A percentile compares a stretch with the other conserved stretches of the same genome.
Evolutionary conservation across 805 yeast genomes (phyloP).

Genomic region (Cyberlindnera veronae): DNA sequence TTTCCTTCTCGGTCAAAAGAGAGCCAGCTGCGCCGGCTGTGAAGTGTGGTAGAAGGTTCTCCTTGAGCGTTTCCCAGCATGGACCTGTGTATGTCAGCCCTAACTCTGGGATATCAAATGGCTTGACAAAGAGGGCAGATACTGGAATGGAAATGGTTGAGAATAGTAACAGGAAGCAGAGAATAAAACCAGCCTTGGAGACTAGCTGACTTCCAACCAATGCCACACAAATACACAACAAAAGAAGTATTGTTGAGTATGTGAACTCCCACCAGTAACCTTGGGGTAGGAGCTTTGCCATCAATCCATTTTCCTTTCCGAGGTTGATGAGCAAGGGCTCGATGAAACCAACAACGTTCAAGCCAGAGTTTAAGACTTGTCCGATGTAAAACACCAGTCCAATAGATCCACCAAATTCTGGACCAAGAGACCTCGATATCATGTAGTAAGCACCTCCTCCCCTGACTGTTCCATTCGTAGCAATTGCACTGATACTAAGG

Average conservation of each 20-base stretch:
- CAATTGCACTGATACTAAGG: constrained; percentile 87
- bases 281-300: constrained; percentile 58
- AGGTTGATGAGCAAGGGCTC: constrained; percentile 86
- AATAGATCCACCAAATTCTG: constrained; percentile 97
- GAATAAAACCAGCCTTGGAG: constrained; percentile 73
- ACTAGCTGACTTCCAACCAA: constrained; percentile 78
- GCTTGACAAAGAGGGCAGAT: constrained; percentile 62
- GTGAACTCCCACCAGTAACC: constrained; percentile 64
- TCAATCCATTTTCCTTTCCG: constrained; percentile 55
- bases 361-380: constrained; percentile 84
- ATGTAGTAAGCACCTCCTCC: constrained; percentile 99
- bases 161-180: constrained; percentile 61
- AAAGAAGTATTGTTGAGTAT: constrained; percentile 69
- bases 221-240: constrained; percentile 71
- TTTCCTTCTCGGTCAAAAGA: constrained; percentile 56
- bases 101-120: constrained; percentile 53
- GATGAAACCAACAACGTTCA: constrained; percentile 93
- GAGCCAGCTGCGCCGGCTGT: constrained; percentile 95
- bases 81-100: constrained; percentile 65
- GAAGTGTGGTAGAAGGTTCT: constrained; percentile 73
- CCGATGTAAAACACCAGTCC: constrained; percentile 94
- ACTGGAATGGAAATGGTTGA: constrained; percentile 82
- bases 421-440: constrained; percentile 93
- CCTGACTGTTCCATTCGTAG: constrained; percentile 94
- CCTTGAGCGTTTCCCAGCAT: constrained; percentile 58